Percentiles rank a stretch among this genome's conserved stretches.
These are phyloP conservation scores for Diaporthe capsici DNA, from an alignment of 2,329 filamentous ascomycete species.

Conservation along the genomic window DNA sequence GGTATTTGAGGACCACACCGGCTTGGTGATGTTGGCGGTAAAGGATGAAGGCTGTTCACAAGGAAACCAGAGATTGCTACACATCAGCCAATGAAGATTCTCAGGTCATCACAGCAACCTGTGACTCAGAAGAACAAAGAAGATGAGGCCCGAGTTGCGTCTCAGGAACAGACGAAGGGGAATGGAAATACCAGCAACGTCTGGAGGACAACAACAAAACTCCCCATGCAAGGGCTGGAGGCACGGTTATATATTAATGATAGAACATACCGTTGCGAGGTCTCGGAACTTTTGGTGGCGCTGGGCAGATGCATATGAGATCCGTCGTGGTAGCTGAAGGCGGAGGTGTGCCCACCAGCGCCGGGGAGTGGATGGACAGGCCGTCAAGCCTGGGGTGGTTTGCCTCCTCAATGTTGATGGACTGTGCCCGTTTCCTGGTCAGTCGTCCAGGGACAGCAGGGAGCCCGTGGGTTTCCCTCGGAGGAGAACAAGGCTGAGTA, in stretches of 20 bases:
- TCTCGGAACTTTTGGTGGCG: slow-evolving; percentile 69
- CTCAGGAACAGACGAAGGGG: slow-evolving; percentile 41
- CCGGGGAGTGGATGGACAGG: slow-evolving; percentile 54
- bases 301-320: slow-evolving; percentile 69
- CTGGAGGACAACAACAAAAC: slow-evolving; percentile 38
- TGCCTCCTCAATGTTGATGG: slow-evolving; percentile 61
- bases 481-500: slow-evolving; percentile 6
- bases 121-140: slow-evolving; percentile 41
- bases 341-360: slow-evolving; percentile 43
- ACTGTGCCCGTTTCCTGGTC: slow-evolving; percentile 60
- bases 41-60: slow-evolving; percentile 87
- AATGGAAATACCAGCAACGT: slow-evolving; percentile 1
- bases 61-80: slow-evolving; percentile 25
- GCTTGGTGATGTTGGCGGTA: slow-evolving; percentile 95
- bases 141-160: slow-evolving; percentile 38
- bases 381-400: slow-evolving; percentile 54
- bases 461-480: slow-evolving; percentile 20
- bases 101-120: slow-evolving; percentile 24
- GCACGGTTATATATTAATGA: slow-evolving; percentile 37
- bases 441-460: slow-evolving; percentile 41
- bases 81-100: slow-evolving; percentile 29
- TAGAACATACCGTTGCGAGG: slow-evolving; percentile 69
- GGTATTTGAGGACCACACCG: slow-evolving; percentile 83
- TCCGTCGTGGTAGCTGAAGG: slow-evolving; percentile 52
- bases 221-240: slow-evolving; percentile 37